Evolutionary conservation across 2,329 filamentous ascomycete species (phyloP).

Genomic region (Colletotrichum cordylinicola): DNA sequence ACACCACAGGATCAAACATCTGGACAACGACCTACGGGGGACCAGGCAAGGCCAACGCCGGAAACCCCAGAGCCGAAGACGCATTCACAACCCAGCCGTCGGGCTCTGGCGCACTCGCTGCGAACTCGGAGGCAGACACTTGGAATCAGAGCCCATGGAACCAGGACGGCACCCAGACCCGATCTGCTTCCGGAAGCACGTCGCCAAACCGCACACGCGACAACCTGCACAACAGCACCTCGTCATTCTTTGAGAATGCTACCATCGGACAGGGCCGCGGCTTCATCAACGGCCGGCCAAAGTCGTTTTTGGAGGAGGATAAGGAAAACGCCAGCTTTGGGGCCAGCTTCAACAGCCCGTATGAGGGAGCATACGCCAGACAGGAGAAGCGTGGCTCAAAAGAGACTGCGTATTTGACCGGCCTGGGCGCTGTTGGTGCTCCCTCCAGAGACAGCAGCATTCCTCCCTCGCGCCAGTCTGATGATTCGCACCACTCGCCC

Average conservation of each 20-base stretch:
- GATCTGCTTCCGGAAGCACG: conserved; percentile 55
- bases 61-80: conserved; percentile 37
- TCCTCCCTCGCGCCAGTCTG: conserved; percentile 60
- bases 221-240: conserved; percentile 49
- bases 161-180: conserved; percentile 49
- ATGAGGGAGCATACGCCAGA: conserved; percentile 15
- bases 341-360: conserved; percentile 26
- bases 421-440: conserved; percentile 40
- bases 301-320: conserved; percentile 45
- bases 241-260: conserved; percentile 53
- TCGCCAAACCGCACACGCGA: conserved; percentile 65
- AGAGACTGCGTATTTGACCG: conserved; percentile 46
- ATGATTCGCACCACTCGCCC: conserved; percentile 39
- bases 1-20: conserved; percentile 33
- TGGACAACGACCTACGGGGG: conserved; percentile 46
- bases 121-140: conserved; percentile 71
- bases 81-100: conserved; percentile 48
- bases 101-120: conserved; percentile 72
- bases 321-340: conserved; percentile 35
- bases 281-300: conserved; percentile 35
- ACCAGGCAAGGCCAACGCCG: conserved; percentile 46
- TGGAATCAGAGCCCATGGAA: conserved; percentile 69
- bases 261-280: conserved; percentile 46
- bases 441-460: conserved; percentile 59
- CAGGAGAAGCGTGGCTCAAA: conserved; percentile 37